Base-by-base conservation (phyloP, 192 early-diverging fungal species). In the Haplosporangium gracile region DNA sequence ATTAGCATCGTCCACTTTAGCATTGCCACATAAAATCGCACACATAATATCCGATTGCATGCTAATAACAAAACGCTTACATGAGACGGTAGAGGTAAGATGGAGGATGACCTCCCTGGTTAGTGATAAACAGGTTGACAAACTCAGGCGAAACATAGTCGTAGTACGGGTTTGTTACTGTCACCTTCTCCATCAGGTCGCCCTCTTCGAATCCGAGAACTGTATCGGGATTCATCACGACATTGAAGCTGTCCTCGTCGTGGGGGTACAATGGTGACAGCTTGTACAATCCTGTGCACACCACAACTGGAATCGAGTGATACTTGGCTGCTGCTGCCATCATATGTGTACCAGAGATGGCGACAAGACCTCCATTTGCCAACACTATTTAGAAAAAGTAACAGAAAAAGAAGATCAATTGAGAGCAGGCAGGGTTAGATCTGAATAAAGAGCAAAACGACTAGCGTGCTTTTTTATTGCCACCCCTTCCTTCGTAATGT, bases 121-220 rank as follows among this genome's bases (percentile, higher is more conserved):
- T 95, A 74, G 96, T 96, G 75, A 99, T 95, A 77, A 97, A 96
- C 45, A 99, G 87, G 73, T 92, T 93, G 40, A 99, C 93, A 45
- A 97, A 90, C 73, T 97, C 96, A 5, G 98, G 97, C 38, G 91
- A 91, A 8, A 99, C 96, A 86, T 96, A 99, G 87, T 98, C 97
- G 75, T 95, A 98, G 73, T 92, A 91, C 8, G 97, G 96, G 82
- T 95, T 97, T n/a, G 93, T 89, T 1, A 97, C 90, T 26, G 96
- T 94, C 18, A 94, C 94, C 22, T 92, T 89, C 68, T 95, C 93
- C 32, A 97, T 93, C 49, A 97, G 88, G 5, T 93, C 92, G 39
- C 95, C 95, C 74, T 96, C 93, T 68, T 94, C 91, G 82, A 96
- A 97, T 26, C 86, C 89, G 77, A 95, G 88, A 22, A 98, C 94